Evolutionary conservation across 306 rosid genomes (phyloP).

Genomic region (Quercus variabilis): DNA sequence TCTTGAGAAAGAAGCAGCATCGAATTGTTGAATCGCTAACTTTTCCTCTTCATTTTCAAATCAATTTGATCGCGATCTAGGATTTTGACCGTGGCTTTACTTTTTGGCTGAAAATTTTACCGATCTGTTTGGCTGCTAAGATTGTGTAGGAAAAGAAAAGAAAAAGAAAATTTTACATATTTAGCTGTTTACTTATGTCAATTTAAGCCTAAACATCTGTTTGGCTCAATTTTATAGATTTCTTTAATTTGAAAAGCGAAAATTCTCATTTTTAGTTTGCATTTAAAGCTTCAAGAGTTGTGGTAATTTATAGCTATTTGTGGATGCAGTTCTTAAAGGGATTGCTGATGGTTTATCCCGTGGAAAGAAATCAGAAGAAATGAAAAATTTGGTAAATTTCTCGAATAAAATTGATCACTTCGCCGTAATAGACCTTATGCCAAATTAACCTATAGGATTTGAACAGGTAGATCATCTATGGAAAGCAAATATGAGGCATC

Average conservation of each 20-base stretch:
- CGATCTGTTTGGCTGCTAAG: background rate
- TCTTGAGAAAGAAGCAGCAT: background rate
- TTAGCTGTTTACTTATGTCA: too few species aligned
- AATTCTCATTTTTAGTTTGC: too few species aligned
- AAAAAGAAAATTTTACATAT: background rate
- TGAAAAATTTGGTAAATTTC: slow-evolving; percentile 58
- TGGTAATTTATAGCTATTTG: slow-evolving; percentile 11
- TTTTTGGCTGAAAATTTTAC: background rate
- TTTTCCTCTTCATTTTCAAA: background rate
- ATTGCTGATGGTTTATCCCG: slow-evolving; percentile 86
- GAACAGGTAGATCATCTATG: slow-evolving; percentile 47
- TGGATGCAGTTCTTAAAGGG: slow-evolving; percentile 78
- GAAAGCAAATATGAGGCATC: slow-evolving; percentile 72
- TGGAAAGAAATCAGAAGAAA: slow-evolving; percentile 83
- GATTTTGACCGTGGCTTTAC: background rate
- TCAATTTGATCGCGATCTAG: background rate
- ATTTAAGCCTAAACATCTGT: background rate
- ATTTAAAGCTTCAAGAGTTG: background rate
- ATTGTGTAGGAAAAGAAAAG: background rate
- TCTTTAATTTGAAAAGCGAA: too few species aligned
- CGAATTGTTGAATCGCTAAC: background rate
- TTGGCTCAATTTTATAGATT: background rate
- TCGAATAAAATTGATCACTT: background rate
- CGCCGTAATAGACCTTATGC: background rate
- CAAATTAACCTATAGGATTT: slow-evolving; percentile 9